These are phyloP conservation scores for Ceratocystis cacaofunesta DNA, from an alignment of 2,329 filamentous ascomycete species.

Conservation along the genomic window DNA sequence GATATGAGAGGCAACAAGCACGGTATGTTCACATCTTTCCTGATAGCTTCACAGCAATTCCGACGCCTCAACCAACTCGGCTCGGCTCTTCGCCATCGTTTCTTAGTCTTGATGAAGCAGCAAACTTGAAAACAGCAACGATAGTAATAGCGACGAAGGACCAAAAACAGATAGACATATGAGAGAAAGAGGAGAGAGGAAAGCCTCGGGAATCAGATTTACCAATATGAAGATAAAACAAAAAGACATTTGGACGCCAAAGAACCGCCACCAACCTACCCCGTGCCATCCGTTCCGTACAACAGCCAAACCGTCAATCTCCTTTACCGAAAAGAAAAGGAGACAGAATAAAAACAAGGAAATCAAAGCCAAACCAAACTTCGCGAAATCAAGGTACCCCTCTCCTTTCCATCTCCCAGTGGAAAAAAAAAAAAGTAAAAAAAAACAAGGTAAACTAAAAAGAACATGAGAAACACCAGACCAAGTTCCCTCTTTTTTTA, in stretches of 20 bases:
- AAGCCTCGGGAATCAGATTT: slow-evolving; percentile 2
- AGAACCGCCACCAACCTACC: not conserved
- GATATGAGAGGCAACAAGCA: not conserved
- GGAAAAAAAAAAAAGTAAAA: not conserved
- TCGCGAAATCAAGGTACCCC: not conserved
- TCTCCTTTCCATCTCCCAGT: not conserved
- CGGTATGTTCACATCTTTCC: not conserved
- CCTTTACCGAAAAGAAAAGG: not conserved
- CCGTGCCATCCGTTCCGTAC: not conserved
- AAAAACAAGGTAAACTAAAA: slow-evolving; percentile 3
- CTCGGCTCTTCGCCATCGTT: no score
- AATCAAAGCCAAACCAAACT: not conserved
- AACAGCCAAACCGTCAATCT: not conserved
- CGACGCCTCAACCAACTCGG: no score
- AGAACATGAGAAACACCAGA: not conserved
- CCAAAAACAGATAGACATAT: not conserved
- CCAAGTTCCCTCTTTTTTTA: slow-evolving; percentile 3
- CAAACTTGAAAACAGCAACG: not conserved
- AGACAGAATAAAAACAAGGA: slow-evolving; percentile 5
- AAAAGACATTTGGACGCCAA: slow-evolving; percentile 10
- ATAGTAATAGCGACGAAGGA: not conserved
- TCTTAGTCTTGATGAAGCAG: not conserved
- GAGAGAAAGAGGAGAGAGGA: slow-evolving; percentile 1
- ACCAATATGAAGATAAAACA: not conserved
- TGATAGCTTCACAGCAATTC: no score